Base-by-base conservation (phyloP, 2,329 filamentous ascomycete species). In the Phaeomoniella chlamydospora region DNA sequence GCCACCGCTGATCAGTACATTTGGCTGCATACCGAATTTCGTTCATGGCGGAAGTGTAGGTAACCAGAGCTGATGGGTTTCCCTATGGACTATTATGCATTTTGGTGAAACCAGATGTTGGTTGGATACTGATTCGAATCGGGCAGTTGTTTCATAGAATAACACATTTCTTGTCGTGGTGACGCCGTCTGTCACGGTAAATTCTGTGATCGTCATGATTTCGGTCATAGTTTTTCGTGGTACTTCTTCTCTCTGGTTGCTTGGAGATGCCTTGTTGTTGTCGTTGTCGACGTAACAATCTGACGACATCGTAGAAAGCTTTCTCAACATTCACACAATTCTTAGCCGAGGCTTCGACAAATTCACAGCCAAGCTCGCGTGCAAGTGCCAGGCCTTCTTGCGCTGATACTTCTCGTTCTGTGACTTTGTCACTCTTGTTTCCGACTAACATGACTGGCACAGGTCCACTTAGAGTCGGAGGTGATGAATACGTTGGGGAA, bases 241-340 rank as follows among this genome's bases (percentile, higher is more conserved):
- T 26, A 9, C 22, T n/a, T 26, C 22, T 26, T 26, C 22, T 26
- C 22, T 26, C 22, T 6, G 22, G 22, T 26, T 26, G 22, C n/a
- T 26, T 26, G 9, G 22, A 26, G 6, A 26, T 9, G 6, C 22
- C 22, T 40, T 55, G 53, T 43, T 61, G 58, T 46, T 84, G 77
- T 50, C 84, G 72, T 60, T 94, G 86, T 49, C 82, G 76, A 48
- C 90, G 78, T 45, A 98, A 67, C 57, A 90, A 83, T 47, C 90
- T 70, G 37, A 96, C 90, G 5, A 98, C 90, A 53, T 98, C 90
- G 61, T 94, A 96, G 54, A 98, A 96, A 18, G 86, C 88, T 68
- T 93, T 96, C 59, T 94, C 90, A 37, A 94, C 88, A 52, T 96
- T 94, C 67, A 94, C 86, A 63, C 87, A 94, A 57, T 94, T 94